Evolutionary conservation across 2,329 filamentous ascomycete species (phyloP).

Genomic region (Beauveria scarabaeidicola): DNA sequence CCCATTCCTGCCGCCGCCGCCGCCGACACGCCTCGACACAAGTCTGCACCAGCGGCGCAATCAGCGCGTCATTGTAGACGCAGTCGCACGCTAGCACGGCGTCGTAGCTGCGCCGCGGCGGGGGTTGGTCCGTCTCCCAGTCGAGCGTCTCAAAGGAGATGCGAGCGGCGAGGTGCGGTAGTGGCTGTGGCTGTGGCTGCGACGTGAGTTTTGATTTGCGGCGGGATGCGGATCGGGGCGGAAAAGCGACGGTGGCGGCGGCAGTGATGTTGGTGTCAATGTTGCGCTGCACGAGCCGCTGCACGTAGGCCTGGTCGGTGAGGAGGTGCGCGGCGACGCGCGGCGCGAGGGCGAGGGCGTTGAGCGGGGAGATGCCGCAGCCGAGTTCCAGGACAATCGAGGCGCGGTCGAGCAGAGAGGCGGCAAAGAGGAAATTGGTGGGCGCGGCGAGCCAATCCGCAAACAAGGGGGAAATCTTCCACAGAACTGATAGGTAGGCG

Average conservation of each 20-base stretch:
- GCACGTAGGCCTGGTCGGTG: constrained; percentile 83
- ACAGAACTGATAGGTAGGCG: constrained; percentile 53
- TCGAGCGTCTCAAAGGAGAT: constrained; percentile 60
- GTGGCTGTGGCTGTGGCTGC: neutral
- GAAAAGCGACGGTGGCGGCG: neutral
- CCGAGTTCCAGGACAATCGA: constrained; percentile 74
- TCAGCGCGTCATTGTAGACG: constrained; percentile 85
- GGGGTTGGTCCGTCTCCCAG: constrained; percentile 66
- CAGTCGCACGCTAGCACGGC: constrained; percentile 81
- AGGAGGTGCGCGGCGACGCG: constrained; percentile 60
- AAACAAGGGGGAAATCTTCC: constrained; percentile 81
- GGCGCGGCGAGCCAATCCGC: constrained; percentile 67
- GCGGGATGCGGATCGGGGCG: neutral
- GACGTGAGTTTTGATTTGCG: neutral
- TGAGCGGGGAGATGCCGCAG: constrained; percentile 75
- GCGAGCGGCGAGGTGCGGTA: neutral
- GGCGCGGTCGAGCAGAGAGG: constrained; percentile 37
- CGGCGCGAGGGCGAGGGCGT: constrained; percentile 60
- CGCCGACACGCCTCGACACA: constrained; percentile 67
- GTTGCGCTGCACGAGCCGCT: constrained; percentile 69
- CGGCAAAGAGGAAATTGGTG: constrained; percentile 52
- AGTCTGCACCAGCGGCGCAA: constrained; percentile 73
- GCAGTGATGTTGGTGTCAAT: constrained; percentile 49
- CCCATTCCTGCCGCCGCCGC: constrained; percentile 28
- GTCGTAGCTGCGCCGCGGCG: constrained; percentile 51